These are phyloP conservation scores for Annulohypoxylon stygium DNA, from an alignment of 495 filamentous ascomycete genomes.

Conservation along the genomic window DNA sequence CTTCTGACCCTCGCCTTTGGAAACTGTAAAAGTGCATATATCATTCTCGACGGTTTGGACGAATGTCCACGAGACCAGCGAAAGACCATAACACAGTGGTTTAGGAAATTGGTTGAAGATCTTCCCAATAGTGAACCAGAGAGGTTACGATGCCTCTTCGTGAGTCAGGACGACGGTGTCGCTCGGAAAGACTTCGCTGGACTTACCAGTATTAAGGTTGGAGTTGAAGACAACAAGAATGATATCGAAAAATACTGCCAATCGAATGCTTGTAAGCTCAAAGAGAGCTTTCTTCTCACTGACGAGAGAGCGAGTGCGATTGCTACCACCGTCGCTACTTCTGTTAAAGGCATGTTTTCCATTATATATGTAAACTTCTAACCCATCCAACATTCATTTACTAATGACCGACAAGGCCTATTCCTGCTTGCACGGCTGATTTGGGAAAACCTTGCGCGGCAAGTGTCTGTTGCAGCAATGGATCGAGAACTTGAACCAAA, in stretches of 20 bases:
- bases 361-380: background rate
- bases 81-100: slow-evolving; percentile 25
- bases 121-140: background rate
- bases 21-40: slow-evolving; percentile 32
- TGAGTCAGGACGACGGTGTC: slow-evolving; percentile 24
- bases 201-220: slow-evolving; percentile 16
- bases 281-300: background rate
- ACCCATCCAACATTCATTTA: background rate
- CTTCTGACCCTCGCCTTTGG: slow-evolving; percentile 39
- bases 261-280: background rate
- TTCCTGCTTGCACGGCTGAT: background rate
- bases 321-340: background rate
- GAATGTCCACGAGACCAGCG: slow-evolving; percentile 49
- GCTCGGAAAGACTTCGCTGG: slow-evolving; percentile 15
- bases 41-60: slow-evolving; percentile 56
- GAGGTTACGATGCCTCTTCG: slow-evolving; percentile 23
- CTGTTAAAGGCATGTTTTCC: background rate
- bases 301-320: background rate
- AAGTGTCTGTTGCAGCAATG: background rate
- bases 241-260: slow-evolving; percentile 2
- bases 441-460: background rate
- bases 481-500: background rate
- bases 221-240: slow-evolving; percentile 1
- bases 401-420: background rate
- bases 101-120: slow-evolving; percentile 26